Percentiles rank a stretch among this genome's conserved stretches.
Conservation (phyloP, 2,329 filamentous ascomycete species). For the Didymella arachidicola region DNA sequence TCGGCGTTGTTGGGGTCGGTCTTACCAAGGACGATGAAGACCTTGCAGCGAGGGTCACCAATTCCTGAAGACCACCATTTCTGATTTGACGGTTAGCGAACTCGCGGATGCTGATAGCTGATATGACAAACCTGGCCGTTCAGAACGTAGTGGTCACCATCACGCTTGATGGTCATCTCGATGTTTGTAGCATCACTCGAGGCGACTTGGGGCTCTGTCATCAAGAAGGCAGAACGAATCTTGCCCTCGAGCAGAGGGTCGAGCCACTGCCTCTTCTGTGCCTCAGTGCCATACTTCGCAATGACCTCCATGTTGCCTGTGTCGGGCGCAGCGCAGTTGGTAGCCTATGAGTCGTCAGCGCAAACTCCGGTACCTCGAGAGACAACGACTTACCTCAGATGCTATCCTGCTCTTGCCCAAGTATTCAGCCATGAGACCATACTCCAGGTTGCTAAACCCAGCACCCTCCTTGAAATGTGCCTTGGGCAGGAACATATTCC, state of each 20-base stretch:
- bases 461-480: conserved; percentile 95
- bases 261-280: conserved; percentile 85
- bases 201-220: conserved; percentile 91
- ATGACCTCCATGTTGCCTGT: conserved; percentile 96
- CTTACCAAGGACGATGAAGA: conserved; percentile 98
- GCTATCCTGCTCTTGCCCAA: conserved; percentile 85
- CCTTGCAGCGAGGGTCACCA: conserved; percentile 87
- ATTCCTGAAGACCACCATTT: conserved; percentile 99
- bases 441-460: conserved; percentile 94
- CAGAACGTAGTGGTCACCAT: conserved; percentile 88
- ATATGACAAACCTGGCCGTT: conserved; percentile 74
- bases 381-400: conserved; percentile 32
- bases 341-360: conserved; percentile 58
- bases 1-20: conserved; percentile 77
- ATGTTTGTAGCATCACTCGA: conserved; percentile 95
- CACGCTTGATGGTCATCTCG: conserved; percentile 78
- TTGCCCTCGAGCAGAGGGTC: conserved; percentile 80
- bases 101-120: too few species aligned
- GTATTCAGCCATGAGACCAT: conserved; percentile 96
- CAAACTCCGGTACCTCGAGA: neutral
- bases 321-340: conserved; percentile 89
- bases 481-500: conserved; percentile 98
- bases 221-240: conserved; percentile 89
- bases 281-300: conserved; percentile 87
- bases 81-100: conserved; percentile 52